These are phyloP conservation scores for Backusella tuberculispora DNA, from an alignment of 192 early-diverging fungal genomes.

Conservation along the genomic window DNA sequence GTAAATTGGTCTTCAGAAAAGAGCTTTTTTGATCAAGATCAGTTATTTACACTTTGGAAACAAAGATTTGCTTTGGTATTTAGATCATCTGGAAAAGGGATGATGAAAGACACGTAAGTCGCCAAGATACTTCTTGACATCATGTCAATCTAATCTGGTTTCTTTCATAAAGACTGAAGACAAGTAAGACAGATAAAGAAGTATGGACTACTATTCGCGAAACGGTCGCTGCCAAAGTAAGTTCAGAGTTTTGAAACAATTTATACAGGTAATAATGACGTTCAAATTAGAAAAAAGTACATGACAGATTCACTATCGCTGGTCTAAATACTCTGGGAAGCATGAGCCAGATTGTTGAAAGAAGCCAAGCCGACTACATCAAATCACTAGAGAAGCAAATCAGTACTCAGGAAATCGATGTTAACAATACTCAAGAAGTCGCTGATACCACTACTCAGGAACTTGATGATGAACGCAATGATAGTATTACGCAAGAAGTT, in stretches of 20 bases:
- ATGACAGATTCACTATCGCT: background rate
- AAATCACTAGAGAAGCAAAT: background rate
- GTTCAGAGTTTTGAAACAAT: conserved; percentile 5
- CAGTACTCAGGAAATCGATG: background rate
- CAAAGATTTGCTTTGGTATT: background rate
- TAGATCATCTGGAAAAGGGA: background rate
- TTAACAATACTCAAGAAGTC: background rate
- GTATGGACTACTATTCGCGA: no score
- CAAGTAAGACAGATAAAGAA: no score
- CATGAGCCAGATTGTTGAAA: background rate
- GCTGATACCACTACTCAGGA: background rate
- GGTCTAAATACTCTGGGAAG: background rate
- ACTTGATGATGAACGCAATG: background rate
- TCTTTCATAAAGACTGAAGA: no score
- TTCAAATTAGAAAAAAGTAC: conserved; percentile 6
- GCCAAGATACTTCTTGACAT: background rate
- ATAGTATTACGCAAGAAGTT: conserved; percentile 1
- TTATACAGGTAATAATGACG: background rate
- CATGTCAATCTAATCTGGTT: no score
- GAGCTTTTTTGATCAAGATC: background rate
- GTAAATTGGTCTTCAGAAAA: background rate
- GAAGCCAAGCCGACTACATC: conserved; percentile 4
- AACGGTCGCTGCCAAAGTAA: background rate
- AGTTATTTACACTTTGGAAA: background rate
- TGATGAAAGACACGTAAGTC: background rate